Evolutionary conservation across 331 rosid species (phyloP).

Genomic region (Arachis monticola): DNA sequence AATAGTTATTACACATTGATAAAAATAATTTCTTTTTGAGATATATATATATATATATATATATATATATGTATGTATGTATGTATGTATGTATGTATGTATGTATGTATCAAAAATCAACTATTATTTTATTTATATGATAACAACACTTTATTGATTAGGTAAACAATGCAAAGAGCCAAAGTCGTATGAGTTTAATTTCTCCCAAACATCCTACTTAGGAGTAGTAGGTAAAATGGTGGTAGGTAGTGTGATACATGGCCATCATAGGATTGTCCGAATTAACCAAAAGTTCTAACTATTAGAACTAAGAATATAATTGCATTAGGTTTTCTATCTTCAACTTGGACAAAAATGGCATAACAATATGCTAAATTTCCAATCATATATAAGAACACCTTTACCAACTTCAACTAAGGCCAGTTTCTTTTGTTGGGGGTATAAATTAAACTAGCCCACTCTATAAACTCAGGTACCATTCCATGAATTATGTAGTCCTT

Average conservation of each 20-base stretch:
- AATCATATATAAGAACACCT: slow-evolving; percentile 1
- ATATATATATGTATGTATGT: too few relatives aligned
- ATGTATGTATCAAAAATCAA: too few relatives aligned
- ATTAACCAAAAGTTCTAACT: not conserved
- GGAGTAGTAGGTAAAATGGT: slow-evolving; percentile 9
- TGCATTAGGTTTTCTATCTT: slow-evolving; percentile 4
- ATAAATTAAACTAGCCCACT: slow-evolving; percentile 3
- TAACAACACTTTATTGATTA: too few relatives aligned
- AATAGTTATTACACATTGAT: too few relatives aligned
- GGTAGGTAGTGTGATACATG: slow-evolving; percentile 9
- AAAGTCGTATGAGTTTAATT: too few relatives aligned
- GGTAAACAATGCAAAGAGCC: too few relatives aligned
- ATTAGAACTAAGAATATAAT: slow-evolving; percentile 5
- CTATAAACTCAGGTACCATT: not conserved
- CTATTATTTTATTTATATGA: too few relatives aligned
- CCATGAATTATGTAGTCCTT: slow-evolving; percentile 1
- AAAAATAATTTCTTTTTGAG: too few relatives aligned
- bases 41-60: too few relatives aligned
- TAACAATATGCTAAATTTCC: not conserved
- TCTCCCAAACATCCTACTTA: not conserved
- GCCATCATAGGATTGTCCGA: slow-evolving; percentile 1
- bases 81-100: too few relatives aligned
- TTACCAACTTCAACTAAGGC: slow-evolving; percentile 3
- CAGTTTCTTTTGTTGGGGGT: not conserved
- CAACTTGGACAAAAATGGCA: slow-evolving; percentile 10